Evolutionary conservation across 331 rosid species (phyloP).

Genomic region (Malus hybrid): DNA sequence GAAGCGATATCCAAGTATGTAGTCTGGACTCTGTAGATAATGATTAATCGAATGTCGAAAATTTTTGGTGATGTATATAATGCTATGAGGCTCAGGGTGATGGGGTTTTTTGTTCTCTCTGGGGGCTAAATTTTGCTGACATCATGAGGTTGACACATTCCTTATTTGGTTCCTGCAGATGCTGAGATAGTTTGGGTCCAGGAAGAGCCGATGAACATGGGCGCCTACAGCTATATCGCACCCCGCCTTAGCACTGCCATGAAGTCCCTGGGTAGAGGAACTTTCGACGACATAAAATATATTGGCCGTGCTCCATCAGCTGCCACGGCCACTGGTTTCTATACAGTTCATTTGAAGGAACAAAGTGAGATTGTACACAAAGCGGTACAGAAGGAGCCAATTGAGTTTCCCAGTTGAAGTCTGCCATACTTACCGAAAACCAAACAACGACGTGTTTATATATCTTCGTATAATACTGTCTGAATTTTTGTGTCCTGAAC

Average conservation of each 20-base stretch:
- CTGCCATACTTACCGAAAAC: neutral
- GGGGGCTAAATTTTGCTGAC: neutral
- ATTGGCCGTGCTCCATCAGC: slow-evolving; percentile 95
- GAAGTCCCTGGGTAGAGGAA: slow-evolving; percentile 67
- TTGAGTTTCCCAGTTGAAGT: slow-evolving; percentile 38
- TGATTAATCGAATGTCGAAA: neutral
- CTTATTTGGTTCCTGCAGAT: slow-evolving; percentile 37
- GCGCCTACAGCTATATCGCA: slow-evolving; percentile 61
- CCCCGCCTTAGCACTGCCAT: slow-evolving; percentile 76
- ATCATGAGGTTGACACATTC: slow-evolving; percentile 3
- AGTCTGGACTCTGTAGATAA: neutral
- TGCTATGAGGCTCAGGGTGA: neutral
- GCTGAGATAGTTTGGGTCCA: slow-evolving; percentile 97
- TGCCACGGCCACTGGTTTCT: slow-evolving; percentile 92
- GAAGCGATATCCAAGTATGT: slow-evolving; percentile 92
- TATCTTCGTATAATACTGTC: neutral
- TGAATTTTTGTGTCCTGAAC: neutral
- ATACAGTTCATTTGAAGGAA: slow-evolving; percentile 75
- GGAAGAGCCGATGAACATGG: slow-evolving; percentile 99
- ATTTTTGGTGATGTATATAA: too few species aligned
- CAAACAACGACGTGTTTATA: neutral
- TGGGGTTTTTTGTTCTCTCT: neutral
- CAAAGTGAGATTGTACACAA: slow-evolving; percentile 77
- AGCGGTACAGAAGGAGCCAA: slow-evolving; percentile 71
- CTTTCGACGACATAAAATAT: slow-evolving; percentile 65